Evolutionary conservation across 176 grass and related monocot species (phyloP).

Genomic region (Rhynchospora pubera): DNA sequence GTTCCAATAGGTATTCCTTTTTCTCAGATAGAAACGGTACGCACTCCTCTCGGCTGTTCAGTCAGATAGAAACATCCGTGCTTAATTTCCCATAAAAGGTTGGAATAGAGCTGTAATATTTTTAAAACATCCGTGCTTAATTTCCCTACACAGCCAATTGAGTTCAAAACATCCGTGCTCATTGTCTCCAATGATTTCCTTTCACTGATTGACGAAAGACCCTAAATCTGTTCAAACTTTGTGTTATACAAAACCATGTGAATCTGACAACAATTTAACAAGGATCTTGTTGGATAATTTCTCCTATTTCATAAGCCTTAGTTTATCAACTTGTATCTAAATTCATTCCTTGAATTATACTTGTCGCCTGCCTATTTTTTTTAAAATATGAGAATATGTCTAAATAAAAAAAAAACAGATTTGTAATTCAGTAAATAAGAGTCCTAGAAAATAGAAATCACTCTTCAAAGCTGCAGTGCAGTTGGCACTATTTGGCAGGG

Average conservation of each 20-base stretch:
- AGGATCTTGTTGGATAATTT: neutral
- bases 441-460: neutral
- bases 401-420: neutral
- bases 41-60: no score
- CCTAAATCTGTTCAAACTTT: neutral
- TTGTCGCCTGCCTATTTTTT: neutral
- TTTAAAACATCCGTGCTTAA: no score
- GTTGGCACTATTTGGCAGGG: neutral
- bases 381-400: neutral
- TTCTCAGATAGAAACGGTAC: no score
- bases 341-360: neutral
- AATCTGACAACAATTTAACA: neutral
- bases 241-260: neutral
- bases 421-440: neutral
- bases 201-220: neutral
- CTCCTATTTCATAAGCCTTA: neutral
- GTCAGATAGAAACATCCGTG: no score
- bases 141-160: neutral
- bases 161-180: neutral
- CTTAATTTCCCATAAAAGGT: no score
- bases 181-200: neutral
- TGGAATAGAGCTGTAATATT: no score
- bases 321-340: neutral
- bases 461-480: neutral
- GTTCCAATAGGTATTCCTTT: no score